These are phyloP conservation scores for Jatropha multifida DNA, from an alignment of 441 rosid species.

Conservation along the genomic window DNA sequence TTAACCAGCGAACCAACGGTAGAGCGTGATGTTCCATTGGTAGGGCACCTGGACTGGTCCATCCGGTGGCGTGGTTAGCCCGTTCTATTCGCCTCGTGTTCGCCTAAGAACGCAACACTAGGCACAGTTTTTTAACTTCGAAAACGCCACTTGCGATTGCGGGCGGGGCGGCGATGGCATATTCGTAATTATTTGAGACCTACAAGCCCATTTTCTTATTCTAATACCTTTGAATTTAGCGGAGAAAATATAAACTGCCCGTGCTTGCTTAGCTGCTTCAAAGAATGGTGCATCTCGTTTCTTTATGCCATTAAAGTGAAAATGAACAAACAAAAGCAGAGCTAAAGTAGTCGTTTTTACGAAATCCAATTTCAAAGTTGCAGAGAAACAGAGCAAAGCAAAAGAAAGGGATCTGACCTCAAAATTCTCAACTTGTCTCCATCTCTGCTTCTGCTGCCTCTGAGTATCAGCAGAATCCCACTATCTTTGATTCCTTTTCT, in stretches of 20 bases:
- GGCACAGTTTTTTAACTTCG: neutral
- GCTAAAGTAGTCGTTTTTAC: slow-evolving; percentile 19
- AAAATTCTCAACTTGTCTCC: slow-evolving; percentile 33
- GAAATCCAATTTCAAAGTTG: neutral
- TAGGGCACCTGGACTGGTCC: no score
- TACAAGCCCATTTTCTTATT: slow-evolving; percentile 4
- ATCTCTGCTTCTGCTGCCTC: neutral
- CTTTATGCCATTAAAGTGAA: slow-evolving; percentile 29
- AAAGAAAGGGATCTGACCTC: slow-evolving; percentile 18
- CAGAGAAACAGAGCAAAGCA: slow-evolving; percentile 4
- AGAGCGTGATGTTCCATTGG: no score
- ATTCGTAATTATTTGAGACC: neutral
- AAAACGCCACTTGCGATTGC: neutral
- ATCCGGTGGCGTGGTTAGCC: neutral
- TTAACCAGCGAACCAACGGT: no score
- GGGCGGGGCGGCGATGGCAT: neutral
- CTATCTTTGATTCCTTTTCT: slow-evolving; percentile 7
- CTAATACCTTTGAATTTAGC: neutral
- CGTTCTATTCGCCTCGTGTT: neutral
- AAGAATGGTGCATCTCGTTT: slow-evolving; percentile 21
- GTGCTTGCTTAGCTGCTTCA: slow-evolving; percentile 21
- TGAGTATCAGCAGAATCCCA: slow-evolving; percentile 8
- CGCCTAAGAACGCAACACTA: neutral
- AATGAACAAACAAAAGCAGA: slow-evolving; percentile 13
- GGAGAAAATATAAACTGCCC: slow-evolving; percentile 11